phyloP scores from a whole-genome alignment of 2,329 filamentous ascomycete species.

The Aspergillus hiratsukae region DNA sequence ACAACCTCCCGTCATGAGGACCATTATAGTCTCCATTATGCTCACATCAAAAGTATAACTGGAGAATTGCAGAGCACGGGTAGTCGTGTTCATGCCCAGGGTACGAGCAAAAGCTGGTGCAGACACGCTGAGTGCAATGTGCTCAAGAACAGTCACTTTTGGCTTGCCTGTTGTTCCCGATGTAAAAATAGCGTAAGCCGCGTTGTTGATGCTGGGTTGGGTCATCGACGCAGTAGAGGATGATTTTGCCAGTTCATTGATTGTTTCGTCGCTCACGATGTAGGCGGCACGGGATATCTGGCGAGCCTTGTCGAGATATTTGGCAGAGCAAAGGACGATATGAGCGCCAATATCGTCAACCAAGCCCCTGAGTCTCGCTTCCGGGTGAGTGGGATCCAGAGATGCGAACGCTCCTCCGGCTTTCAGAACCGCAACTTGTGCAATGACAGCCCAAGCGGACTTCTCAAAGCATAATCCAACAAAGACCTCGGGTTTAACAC shows the following conservation, averaged over 20 bases:
- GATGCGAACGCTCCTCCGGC: constrained; percentile 41
- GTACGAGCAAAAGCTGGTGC: constrained; percentile 50
- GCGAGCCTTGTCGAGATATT: constrained; percentile 25
- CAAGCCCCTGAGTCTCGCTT: constrained; percentile 31
- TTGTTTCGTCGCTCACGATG: constrained; percentile 23
- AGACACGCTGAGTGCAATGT: constrained; percentile 54
- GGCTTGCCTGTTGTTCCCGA: constrained; percentile 55
- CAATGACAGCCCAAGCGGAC: constrained; percentile 40
- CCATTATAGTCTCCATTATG: constrained; percentile 52
- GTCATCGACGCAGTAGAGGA: constrained; percentile 12
- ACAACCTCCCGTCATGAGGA: constrained; percentile 54
- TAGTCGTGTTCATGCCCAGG: constrained; percentile 47
- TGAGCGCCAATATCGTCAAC: constrained; percentile 32
- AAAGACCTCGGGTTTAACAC: constrained; percentile 37
- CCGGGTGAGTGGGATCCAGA: constrained; percentile 38
- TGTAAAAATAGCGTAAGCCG: constrained; percentile 59
- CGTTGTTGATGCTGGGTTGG: constrained; percentile 21
- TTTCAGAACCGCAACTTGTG: constrained; percentile 39
- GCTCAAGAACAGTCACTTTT: constrained; percentile 60
- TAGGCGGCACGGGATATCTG: constrained; percentile 25
- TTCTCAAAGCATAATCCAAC: constrained; percentile 42
- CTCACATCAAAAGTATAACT: constrained; percentile 54
- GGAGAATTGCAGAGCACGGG: constrained; percentile 57
- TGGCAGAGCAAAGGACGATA: constrained; percentile 31
- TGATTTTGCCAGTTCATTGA: constrained; percentile 23